Conservation (phyloP, 129 eudicot species). For the Flaveria sonorensis region DNA sequence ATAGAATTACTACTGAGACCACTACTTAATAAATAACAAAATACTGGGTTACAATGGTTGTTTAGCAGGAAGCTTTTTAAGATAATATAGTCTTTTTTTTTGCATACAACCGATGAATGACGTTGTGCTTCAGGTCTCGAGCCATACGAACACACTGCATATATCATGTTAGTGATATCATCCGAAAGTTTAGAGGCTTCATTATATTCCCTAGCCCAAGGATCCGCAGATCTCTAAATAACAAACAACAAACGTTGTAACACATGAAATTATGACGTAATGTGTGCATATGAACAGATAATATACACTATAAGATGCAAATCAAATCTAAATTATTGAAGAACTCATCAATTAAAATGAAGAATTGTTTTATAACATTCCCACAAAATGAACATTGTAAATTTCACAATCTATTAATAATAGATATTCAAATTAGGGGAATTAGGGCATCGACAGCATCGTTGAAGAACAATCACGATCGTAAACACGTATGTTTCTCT, state of each 20-base stretch:
- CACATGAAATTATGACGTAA: too few relatives aligned
- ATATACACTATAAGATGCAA: too few relatives aligned
- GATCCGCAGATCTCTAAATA: slow-evolving; percentile 45
- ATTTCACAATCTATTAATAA: slow-evolving; percentile 1
- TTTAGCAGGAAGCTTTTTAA: slow-evolving; percentile 73
- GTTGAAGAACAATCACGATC: too few relatives aligned
- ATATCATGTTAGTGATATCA: slow-evolving; percentile 66
- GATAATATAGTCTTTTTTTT: too few relatives aligned
- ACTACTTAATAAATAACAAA: too few relatives aligned
- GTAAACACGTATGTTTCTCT: too few relatives aligned
- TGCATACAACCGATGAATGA: slow-evolving; percentile 63
- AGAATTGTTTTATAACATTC: not conserved
- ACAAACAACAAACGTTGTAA: slow-evolving; percentile 9
- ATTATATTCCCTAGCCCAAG: slow-evolving; percentile 73
- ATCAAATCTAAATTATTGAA: too few relatives aligned
- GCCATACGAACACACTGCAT: slow-evolving; percentile 52
- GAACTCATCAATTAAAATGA: not conserved
- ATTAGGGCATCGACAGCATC: too few relatives aligned
- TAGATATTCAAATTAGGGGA: not conserved
- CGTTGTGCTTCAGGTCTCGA: slow-evolving; percentile 73
- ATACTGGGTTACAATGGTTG: slow-evolving; percentile 51
- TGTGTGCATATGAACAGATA: too few relatives aligned
- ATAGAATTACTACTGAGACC: too few relatives aligned
- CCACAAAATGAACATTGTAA: not conserved
- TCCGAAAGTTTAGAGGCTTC: slow-evolving; percentile 73